Percentiles rank a stretch among this genome's conserved stretches.
phyloP scores from a whole-genome alignment of 306 rosid species.

The Albizia julibrissin region DNA sequence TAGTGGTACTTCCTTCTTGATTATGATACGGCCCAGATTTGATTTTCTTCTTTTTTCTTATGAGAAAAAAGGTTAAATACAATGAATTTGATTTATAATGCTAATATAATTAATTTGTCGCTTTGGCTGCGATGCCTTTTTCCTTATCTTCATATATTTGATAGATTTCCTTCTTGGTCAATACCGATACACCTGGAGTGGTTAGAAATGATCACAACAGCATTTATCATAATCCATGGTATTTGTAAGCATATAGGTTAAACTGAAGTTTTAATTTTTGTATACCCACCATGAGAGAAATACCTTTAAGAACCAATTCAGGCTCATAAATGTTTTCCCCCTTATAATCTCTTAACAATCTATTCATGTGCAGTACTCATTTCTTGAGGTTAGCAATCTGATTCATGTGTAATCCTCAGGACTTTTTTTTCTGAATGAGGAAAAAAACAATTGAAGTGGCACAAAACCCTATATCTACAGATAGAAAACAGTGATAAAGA shows the following conservation, averaged over 20 bases:
- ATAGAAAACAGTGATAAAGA: background rate
- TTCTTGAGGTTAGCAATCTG: background rate
- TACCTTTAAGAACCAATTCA: background rate
- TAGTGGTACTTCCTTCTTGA: constrained; percentile 12
- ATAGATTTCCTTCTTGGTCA: background rate
- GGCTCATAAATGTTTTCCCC: background rate
- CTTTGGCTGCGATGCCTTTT: background rate
- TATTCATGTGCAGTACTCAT: background rate
- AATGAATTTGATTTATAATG: background rate
- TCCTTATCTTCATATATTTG: background rate
- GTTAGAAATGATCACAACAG: background rate
- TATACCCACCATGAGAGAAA: background rate
- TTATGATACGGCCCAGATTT: background rate
- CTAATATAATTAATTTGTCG: background rate
- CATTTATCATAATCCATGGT: background rate
- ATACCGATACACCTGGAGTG: background rate
- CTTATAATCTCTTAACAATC: background rate
- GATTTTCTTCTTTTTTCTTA: background rate
- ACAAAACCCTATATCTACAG: background rate
- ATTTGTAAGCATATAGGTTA: constrained; percentile 1
- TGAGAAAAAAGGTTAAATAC: background rate
- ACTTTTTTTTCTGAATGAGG: too few species aligned
- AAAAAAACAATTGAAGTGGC: background rate
- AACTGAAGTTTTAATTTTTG: constrained; percentile 14
- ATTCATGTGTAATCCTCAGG: background rate